Evolutionary conservation across 257 asterid genomes (phyloP), one percentile per base, ranked within the genome.

Genomic region (Solanum paucissectum): DNA sequence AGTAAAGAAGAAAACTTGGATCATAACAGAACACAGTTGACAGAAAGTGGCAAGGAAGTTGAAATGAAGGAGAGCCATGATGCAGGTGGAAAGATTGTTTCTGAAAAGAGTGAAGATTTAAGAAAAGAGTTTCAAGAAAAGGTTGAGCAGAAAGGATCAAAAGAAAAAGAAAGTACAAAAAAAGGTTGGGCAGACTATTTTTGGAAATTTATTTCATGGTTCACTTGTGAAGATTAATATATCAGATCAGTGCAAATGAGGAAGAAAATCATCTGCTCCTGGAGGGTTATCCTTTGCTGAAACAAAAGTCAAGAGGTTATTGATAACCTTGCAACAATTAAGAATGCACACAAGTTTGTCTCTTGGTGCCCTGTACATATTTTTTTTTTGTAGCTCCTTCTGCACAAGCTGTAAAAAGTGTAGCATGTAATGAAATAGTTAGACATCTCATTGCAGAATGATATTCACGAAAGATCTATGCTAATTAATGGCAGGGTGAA

Each of bases 201-300:
- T 49, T 13, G 21, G 60, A 49, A 49, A 49, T 49, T 16, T 49
- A 14, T 49, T 49, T 49, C 60, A 49, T 49, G 60, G 60, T 49
- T 49, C 60, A 14, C 21, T 14, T 49, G 60, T 2, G 60, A 49
- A 5, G 21, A 42, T 42, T 49, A 14, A 16, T 49, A 49, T 77
- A 77, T 77, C 83, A 89, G 40, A 23, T 84, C 38, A 11, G 25
- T 76, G 86, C 33, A 79, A 38, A 52, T 83, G 36, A 33, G 71
- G 98, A 89, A 96, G 98, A 89, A 97, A 97, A 72, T 96, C 99
- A 91, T 96, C 98, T 20, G 99, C 99, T 85, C 98, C 99, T 34
- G 99, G 99, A 92, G 94, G 99, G 85, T 94, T 96, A 84, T 91
- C 98, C 66, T 94, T 93, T 74, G 96, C 92, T 38, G 95, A 91